phyloP scores from a whole-genome alignment of 2,329 filamentous ascomycete genomes.

The Alternaria triticina region DNA sequence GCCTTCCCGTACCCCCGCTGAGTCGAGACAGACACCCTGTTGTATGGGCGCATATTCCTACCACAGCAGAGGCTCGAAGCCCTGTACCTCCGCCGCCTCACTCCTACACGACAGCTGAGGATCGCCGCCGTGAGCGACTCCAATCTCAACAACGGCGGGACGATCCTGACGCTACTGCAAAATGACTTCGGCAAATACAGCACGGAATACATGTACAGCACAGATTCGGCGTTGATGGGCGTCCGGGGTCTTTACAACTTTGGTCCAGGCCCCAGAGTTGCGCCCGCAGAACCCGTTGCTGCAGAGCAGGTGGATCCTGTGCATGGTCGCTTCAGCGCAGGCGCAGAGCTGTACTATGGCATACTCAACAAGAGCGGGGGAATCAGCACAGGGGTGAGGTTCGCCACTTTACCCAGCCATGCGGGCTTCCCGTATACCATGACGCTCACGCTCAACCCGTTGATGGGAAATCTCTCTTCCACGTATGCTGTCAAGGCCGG shows the following conservation, averaged over 20 bases:
- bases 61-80: conserved; percentile 87
- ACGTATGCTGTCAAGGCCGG: conserved; percentile 92
- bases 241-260: conserved; percentile 94
- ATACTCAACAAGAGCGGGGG: conserved; percentile 93
- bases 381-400: conserved; percentile 85
- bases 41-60: conserved; percentile 81
- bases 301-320: conserved; percentile 58
- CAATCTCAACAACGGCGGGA: conserved; percentile 75
- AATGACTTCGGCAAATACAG: conserved; percentile 89
- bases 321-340: conserved; percentile 85
- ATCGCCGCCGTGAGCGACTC: conserved; percentile 79
- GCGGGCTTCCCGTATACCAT: conserved; percentile 91
- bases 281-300: conserved; percentile 29
- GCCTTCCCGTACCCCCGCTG: conserved; percentile 19
- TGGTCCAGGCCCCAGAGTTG: conserved; percentile 68
- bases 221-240: conserved; percentile 88
- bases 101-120: conserved; percentile 78
- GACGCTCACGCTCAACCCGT: conserved; percentile 88
- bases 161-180: conserved; percentile 73
- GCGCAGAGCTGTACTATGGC: conserved; percentile 94
- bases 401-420: conserved; percentile 82
- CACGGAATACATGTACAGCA: conserved; percentile 88
- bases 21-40: conserved; percentile 59
- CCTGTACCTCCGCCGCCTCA: conserved; percentile 78
- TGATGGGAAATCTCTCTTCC: conserved; percentile 91